Percentiles rank a stretch among this genome's conserved stretches.
phyloP scores from a whole-genome alignment of 163 green algal species.

The Scenedesmus sp. region DNA sequence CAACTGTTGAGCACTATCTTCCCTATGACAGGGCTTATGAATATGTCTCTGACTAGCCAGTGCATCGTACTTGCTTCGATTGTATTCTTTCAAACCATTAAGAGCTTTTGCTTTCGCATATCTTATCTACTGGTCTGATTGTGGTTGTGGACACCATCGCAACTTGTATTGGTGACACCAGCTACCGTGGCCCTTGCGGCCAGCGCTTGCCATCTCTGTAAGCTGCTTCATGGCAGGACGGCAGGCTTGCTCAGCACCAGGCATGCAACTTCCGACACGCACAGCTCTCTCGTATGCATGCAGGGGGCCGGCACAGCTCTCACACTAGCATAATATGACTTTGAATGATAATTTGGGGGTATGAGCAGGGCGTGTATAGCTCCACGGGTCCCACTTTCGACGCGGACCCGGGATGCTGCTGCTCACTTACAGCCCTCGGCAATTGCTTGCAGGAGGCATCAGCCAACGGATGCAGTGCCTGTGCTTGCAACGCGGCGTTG shows the following conservation, averaged over 20 bases:
- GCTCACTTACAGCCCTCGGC: neutral
- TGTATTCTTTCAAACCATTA: too few species aligned
- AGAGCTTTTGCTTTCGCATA: too few species aligned
- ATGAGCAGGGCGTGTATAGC: neutral
- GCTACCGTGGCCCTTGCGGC: neutral
- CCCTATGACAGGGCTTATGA: too few species aligned
- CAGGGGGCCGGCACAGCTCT: neutral
- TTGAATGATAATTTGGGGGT: neutral
- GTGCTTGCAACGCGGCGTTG: neutral
- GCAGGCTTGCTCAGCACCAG: neutral
- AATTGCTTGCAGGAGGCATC: neutral
- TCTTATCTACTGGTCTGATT: neutral
- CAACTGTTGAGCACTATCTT: neutral
- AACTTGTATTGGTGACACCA: neutral
- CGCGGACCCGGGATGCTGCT: conserved; percentile 2
- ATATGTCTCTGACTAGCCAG: too few species aligned
- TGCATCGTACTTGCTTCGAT: too few species aligned
- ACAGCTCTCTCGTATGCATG: neutral
- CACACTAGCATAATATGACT: neutral
- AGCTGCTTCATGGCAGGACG: neutral
- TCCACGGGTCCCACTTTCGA: neutral
- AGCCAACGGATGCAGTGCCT: neutral
- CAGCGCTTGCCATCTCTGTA: neutral
- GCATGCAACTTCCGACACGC: neutral
- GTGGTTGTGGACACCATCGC: neutral